Conservation (phyloP, 129 eudicot genomes). For the Centrapalus pauciflorus region DNA sequence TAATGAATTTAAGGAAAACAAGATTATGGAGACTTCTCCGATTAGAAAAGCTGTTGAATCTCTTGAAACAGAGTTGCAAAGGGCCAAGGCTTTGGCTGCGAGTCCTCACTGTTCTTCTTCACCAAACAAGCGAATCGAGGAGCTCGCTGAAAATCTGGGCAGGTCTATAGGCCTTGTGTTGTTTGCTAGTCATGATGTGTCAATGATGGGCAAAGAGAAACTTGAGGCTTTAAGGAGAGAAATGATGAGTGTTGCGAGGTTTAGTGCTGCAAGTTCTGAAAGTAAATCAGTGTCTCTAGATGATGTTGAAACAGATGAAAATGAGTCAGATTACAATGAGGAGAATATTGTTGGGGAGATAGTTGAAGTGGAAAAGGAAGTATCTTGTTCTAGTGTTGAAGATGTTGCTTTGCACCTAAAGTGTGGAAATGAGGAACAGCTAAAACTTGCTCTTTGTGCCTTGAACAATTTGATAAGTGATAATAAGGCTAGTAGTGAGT, state of each 20-base stretch:
- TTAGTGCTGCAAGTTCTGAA: slow-evolving; percentile 45
- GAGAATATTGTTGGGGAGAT: slow-evolving; percentile 34
- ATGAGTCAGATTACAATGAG: slow-evolving; percentile 25
- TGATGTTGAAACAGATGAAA: slow-evolving; percentile 32
- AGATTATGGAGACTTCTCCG: slow-evolving; percentile 44
- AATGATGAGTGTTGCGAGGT: slow-evolving; percentile 69
- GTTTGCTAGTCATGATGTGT: slow-evolving; percentile 69
- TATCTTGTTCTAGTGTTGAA: slow-evolving; percentile 31
- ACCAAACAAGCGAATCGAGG: slow-evolving; percentile 46
- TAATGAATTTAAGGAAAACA: slow-evolving; percentile 42
- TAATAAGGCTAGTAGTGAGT: slow-evolving; percentile 33
- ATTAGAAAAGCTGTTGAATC: slow-evolving; percentile 67
- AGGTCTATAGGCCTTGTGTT: slow-evolving; percentile 81
- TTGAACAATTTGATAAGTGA: slow-evolving; percentile 40
- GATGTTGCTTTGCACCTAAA: slow-evolving; percentile 57
- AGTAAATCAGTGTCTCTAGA: slow-evolving; percentile 46
- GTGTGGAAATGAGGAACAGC: slow-evolving; percentile 65
- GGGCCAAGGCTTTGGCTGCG: slow-evolving; percentile 50
- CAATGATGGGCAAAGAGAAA: slow-evolving; percentile 52
- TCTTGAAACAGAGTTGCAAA: slow-evolving; percentile 47
- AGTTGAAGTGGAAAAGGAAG: slow-evolving; percentile 33
- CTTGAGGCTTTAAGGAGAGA: slow-evolving; percentile 66
- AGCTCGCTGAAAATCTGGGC: slow-evolving; percentile 62
- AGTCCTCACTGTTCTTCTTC: slow-evolving; percentile 33
- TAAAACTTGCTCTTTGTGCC: slow-evolving; percentile 42